phyloP scores from a whole-genome alignment of 768 basidiomycete species.

The Suillus decipiens region DNA sequence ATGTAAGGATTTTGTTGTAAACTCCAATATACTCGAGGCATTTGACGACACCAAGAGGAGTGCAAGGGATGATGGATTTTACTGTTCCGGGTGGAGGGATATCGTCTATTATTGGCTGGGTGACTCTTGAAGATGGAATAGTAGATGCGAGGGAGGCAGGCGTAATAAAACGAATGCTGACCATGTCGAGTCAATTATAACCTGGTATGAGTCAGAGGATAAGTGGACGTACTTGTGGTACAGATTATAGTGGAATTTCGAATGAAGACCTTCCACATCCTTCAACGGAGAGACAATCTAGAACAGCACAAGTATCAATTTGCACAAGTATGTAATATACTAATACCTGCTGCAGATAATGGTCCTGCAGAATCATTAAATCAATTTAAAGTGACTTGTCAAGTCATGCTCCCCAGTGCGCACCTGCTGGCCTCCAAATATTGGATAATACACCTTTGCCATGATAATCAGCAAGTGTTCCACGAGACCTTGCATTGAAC shows the following conservation, averaged over 20 bases:
- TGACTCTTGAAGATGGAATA: conserved; percentile 33
- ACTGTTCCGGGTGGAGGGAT: conserved; percentile 81
- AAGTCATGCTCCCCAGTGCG: conserved; percentile 23
- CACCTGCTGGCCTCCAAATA: conserved; percentile 88
- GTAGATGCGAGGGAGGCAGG: conserved; percentile 67
- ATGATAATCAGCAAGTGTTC: background rate
- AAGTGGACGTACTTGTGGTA: conserved; percentile 79
- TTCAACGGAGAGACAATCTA: conserved; percentile 94
- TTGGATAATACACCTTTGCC: conserved; percentile 89
- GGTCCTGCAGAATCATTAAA: conserved; percentile 58
- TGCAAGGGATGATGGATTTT: conserved; percentile 97
- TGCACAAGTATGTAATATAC: background rate
- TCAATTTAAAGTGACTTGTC: conserved; percentile 2
- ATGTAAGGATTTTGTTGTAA: conserved; percentile 89
- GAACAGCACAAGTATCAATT: conserved; percentile 9
- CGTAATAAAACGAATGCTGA: conserved; percentile 84
- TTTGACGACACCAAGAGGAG: conserved; percentile 96
- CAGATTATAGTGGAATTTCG: conserved; percentile 93
- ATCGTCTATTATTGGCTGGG: conserved; percentile 47
- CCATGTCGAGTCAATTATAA: background rate
- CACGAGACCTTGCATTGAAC: conserved; percentile 45
- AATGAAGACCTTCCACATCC: conserved; percentile 96
- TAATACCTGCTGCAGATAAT: conserved; percentile 90
- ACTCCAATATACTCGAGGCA: conserved; percentile 88
- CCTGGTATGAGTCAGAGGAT: background rate